These are phyloP conservation scores for Saturnispora hagleri DNA, from an alignment of 805 yeast genomes.

Conservation along the genomic window DNA sequence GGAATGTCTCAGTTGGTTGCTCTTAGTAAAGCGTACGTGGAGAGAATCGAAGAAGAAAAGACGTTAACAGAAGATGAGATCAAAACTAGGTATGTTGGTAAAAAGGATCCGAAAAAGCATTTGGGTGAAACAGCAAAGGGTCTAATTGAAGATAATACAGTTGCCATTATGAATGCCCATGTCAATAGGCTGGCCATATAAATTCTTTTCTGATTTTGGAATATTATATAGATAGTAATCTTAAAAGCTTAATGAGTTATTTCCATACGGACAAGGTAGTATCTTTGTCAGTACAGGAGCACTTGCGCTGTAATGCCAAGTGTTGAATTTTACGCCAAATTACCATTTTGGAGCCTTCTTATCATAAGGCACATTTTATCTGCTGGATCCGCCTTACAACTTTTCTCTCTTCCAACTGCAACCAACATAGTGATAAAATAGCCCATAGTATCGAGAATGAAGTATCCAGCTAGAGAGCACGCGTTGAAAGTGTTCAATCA, in stretches of 20 bases:
- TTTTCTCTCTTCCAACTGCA: neutral
- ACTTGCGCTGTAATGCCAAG: neutral
- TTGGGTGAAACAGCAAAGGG: constrained; percentile 79
- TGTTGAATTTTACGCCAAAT: neutral
- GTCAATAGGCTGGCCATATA: constrained; percentile 86
- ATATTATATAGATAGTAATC: neutral
- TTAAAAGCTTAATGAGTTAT: neutral
- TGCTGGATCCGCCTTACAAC: neutral
- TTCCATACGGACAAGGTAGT: neutral
- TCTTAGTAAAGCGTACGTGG: constrained; percentile 82
- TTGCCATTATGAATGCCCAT: constrained; percentile 77
- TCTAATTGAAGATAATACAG: constrained; percentile 83
- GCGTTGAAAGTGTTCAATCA: constrained; percentile 41
- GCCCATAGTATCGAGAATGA: constrained; percentile 20
- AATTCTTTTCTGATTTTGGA: constrained; percentile 6
- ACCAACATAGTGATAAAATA: neutral
- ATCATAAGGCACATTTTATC: neutral
- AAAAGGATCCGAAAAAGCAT: constrained; percentile 98
- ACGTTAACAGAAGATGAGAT: constrained; percentile 81
- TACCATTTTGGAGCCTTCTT: neutral
- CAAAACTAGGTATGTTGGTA: constrained; percentile 94
- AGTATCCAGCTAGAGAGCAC: constrained; percentile 81
- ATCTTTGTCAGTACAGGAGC: too few species aligned
- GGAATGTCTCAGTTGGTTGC: constrained; percentile 74
- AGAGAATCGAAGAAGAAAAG: constrained; percentile 86